Evolutionary conservation across 2,329 filamentous ascomycete species (phyloP).

Genomic region (Nemania diffusa): DNA sequence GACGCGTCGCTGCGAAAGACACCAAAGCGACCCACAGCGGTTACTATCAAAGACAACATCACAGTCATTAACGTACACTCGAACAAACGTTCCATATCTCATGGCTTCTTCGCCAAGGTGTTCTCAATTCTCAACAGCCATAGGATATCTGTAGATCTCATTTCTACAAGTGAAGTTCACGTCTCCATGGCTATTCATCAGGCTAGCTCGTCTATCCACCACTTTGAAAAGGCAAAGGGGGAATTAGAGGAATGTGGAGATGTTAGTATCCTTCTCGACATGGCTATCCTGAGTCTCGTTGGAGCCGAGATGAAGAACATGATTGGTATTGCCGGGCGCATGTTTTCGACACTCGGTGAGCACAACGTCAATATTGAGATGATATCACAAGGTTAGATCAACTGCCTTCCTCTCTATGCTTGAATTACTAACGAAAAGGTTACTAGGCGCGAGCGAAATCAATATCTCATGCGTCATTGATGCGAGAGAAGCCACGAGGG

Average conservation of each 20-base stretch:
- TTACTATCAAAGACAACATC: slow-evolving; percentile 97
- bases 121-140: slow-evolving; percentile 90
- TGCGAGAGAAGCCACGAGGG: slow-evolving; percentile 87
- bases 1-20: slow-evolving; percentile 63
- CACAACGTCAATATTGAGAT: slow-evolving; percentile 98
- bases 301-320: slow-evolving; percentile 98
- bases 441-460: slow-evolving; percentile 91
- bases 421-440: slow-evolving; percentile 7
- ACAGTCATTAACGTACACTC: slow-evolving; percentile 98
- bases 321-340: slow-evolving; percentile 89
- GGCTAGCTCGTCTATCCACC: slow-evolving; percentile 70
- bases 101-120: slow-evolving; percentile 94
- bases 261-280: slow-evolving; percentile 87
- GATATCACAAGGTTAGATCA: slow-evolving; percentile 88
- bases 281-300: slow-evolving; percentile 95
- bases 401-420: background rate
- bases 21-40: slow-evolving; percentile 83
- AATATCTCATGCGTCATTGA: slow-evolving; percentile 99
- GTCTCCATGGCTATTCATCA: slow-evolving; percentile 97
- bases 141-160: slow-evolving; percentile 91
- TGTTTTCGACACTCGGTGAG: slow-evolving; percentile 94
- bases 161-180: slow-evolving; percentile 96
- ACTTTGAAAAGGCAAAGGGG: slow-evolving; percentile 73
- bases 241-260: slow-evolving; percentile 85
- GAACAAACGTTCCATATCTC: slow-evolving; percentile 94